A percentile compares a stretch with the other conserved stretches of the same genome.
Evolutionary conservation across 1,284 basidiomycete genomes (phyloP).

Genomic region (Boletus austroedulis): DNA sequence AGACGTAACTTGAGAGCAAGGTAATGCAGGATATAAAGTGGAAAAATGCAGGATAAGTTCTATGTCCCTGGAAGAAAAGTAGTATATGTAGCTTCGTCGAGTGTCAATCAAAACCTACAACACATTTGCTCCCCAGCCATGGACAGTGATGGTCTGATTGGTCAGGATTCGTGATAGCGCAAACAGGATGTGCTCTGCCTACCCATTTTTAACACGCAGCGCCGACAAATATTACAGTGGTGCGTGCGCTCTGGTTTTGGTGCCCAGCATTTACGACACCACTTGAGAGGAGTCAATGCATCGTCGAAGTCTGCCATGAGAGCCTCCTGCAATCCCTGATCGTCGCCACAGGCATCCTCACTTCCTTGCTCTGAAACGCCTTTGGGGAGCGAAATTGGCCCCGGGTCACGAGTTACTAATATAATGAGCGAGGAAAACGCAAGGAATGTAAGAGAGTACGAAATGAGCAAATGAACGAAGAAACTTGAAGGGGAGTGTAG

Average conservation of each 20-base stretch:
- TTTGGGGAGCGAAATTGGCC: constrained; percentile 48
- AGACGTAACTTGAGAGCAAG: constrained; percentile 62
- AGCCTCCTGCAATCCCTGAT: constrained; percentile 58
- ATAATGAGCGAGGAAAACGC: constrained; percentile 69
- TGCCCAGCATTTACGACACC: constrained; percentile 75
- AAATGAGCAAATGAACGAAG: constrained; percentile 49
- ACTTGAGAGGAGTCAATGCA: constrained; percentile 53
- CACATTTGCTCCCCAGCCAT: constrained; percentile 78
- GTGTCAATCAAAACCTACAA: constrained; percentile 48
- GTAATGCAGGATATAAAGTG: constrained; percentile 75
- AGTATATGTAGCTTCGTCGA: neutral
- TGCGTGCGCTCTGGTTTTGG: constrained; percentile 83
- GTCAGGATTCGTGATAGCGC: constrained; percentile 13
- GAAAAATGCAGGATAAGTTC: constrained; percentile 84
- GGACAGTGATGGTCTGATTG: constrained; percentile 82
- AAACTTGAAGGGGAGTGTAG: constrained; percentile 49
- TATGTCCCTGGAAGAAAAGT: constrained; percentile 57
- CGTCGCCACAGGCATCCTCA: constrained; percentile 40
- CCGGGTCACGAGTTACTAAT: constrained; percentile 70
- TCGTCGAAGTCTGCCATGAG: constrained; percentile 51
- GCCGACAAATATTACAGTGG: constrained; percentile 74
- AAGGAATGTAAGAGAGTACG: constrained; percentile 64
- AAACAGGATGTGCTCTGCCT: constrained; percentile 22
- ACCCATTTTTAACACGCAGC: constrained; percentile 88
- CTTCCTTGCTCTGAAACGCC: constrained; percentile 29